phyloP scores from a whole-genome alignment of 352 stramenopile genomes.

The Globisporangium spinosum region DNA sequence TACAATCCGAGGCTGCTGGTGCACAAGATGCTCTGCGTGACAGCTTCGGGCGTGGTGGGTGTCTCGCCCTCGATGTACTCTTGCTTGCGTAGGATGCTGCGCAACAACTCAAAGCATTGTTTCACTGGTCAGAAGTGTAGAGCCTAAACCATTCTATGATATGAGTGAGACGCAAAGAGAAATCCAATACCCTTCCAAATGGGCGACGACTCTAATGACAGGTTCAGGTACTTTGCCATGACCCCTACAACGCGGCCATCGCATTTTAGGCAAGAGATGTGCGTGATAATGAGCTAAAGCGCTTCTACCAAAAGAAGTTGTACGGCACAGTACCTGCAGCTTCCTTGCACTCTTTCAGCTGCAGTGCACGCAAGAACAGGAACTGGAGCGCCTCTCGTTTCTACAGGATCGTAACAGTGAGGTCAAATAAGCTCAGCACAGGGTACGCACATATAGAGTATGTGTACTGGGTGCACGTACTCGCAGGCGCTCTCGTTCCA shows the following conservation, averaged over 20 bases:
- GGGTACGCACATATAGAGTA: too few relatives aligned
- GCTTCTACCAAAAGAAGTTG: background rate
- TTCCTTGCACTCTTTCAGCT: slow-evolving; percentile 31
- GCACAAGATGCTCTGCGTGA: slow-evolving; percentile 30
- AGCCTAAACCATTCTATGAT: background rate
- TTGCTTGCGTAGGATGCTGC: slow-evolving; percentile 41
- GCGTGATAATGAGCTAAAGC: background rate
- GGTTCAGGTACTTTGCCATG: slow-evolving; percentile 30
- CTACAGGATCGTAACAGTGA: background rate
- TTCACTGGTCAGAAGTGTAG: background rate
- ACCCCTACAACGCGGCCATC: slow-evolving; percentile 19
- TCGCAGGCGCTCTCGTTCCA: slow-evolving; percentile 41
- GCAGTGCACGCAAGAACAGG: slow-evolving; percentile 37
- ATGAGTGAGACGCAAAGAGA: background rate
- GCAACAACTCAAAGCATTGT: background rate
- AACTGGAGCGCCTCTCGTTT: slow-evolving; percentile 42
- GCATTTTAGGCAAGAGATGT: background rate
- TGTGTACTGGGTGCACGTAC: slow-evolving; percentile 19
- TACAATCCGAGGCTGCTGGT: slow-evolving; percentile 41
- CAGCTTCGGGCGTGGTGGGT: slow-evolving; percentile 28
- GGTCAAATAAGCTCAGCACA: background rate
- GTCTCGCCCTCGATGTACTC: slow-evolving; percentile 42
- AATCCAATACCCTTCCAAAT: slow-evolving; percentile 31
- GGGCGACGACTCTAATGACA: slow-evolving; percentile 26
- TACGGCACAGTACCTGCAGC: slow-evolving; percentile 25